Evolutionary conservation across 768 basidiomycete species (phyloP), one percentile per base, ranked within the genome.

Genomic region (Xerocomellus dryophilus): DNA sequence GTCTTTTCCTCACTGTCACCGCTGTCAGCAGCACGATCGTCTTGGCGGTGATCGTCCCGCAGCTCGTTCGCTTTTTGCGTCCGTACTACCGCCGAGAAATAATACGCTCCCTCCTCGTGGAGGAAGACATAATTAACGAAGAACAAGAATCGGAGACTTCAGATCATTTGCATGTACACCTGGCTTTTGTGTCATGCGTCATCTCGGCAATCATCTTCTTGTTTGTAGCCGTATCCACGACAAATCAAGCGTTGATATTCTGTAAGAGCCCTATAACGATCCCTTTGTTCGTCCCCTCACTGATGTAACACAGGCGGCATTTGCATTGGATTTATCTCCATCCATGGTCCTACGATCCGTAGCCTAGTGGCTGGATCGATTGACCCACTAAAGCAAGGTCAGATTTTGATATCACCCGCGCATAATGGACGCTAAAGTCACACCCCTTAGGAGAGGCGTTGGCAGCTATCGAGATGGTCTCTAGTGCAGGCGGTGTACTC

Each of bases 161-260:
- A 0, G 72, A 73, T 51, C 59, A 20, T 9, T 50, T 73, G 18
- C 66, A 73, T 36, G 59, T 69, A 15, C 67, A 73, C 45, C 23
- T 72, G 31, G 56, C 58, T 20, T 27, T 70, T 27, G 48, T 40
- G 7, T 54, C 66, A 5, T 70, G 62, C 44, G 34, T 61, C 39
- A 31, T 65, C 23, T 31, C 44, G 15, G 62, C 51, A 0, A 1
- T 69, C 29, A 44, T 45, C 7, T 51, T 20, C 32, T 15, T 71
- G 12, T 23, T 46, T 32, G 64, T 64, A 1, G 54, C 57, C 29
- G 31, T 48, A 27, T 57, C 60, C 10, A 45, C 34, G n/a, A 58
- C 63, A 4, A 43, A 7, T 11, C 29, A 6, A 31, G 38, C 39
- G 2, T 43, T 62, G 17, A 43, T 63, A 20, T 11, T 61, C 7